Percentiles rank a stretch among this genome's conserved stretches.
Conservation (phyloP, 2,329 filamentous ascomycete species). For the Blastomyces gilchristii region DNA sequence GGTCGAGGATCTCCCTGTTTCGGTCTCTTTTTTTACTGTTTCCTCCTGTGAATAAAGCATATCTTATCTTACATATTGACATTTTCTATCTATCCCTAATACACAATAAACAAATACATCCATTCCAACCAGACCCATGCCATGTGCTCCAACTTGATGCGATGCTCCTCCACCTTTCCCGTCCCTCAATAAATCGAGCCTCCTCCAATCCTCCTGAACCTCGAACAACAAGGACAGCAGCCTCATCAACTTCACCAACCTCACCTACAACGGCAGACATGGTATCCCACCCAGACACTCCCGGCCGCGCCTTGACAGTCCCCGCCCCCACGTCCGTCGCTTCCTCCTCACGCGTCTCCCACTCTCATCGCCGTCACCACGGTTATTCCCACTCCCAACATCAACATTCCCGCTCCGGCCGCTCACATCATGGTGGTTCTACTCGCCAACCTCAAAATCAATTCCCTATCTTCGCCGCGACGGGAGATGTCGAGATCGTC, state of each 20-base stretch:
- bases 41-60: not conserved
- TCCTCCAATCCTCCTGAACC: conserved; percentile 7
- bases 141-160: not conserved
- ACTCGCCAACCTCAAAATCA: conserved; percentile 69
- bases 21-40: not conserved
- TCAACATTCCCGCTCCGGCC: conserved; percentile 49
- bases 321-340: conserved; percentile 43
- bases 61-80: not conserved
- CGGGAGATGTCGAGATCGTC: conserved; percentile 85
- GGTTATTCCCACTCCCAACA: conserved; percentile 49
- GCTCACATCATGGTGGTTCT: conserved; percentile 66
- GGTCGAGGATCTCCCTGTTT: not conserved
- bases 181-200: conserved; percentile 1
- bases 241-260: conserved; percentile 7
- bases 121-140: conserved; percentile 6
- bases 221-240: conserved; percentile 1
- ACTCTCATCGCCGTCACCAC: conserved; percentile 8
- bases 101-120: not conserved
- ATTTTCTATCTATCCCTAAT: not conserved
- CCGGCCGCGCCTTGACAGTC: conserved; percentile 49
- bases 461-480: conserved; percentile 82
- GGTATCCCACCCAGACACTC: conserved; percentile 37
- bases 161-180: conserved; percentile 5
- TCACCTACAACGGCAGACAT: conserved; percentile 19
- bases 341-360: conserved; percentile 40